Evolutionary conservation across 2,329 filamentous ascomycete genomes (phyloP), one percentile per base, ranked within the genome.

Genomic region (Diaporthe sp.): DNA sequence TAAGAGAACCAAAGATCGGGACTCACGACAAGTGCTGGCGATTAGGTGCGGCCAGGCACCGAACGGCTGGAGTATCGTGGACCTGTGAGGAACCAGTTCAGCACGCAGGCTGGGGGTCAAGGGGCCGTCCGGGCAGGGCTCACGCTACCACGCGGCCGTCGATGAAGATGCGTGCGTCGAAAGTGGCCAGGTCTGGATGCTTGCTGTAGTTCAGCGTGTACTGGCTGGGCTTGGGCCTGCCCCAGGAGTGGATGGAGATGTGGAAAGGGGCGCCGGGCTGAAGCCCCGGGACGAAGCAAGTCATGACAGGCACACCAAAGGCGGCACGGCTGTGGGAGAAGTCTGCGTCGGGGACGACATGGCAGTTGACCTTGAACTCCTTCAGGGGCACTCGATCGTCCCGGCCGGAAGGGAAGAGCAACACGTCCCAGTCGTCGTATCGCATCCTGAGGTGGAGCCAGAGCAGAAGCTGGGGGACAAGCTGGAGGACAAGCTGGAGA

Each of bases 341-440:
- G 72, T 92, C 90, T 65, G 81, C 73, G 79, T 90, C 88, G 8
- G 86, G 85, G n/a, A 92, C 88, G 42, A 93, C 91, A 81, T 93
- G 93, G 81, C 94, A 97, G 75, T 90, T 88, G 10, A 94, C 94
- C 80, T 92, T 92, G 87, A 97, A 97, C 83, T 97, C 95, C 82
- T 94, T 94, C 72, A 96, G 83, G 1, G 95, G 95, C 17, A 93
- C 81, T 78, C 91, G 92, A 78, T 88, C 91, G 75, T 89, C 88
- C 75, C 82, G 83, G 25, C 75, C 78, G 22, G 86, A 85, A 0
- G 94, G 92, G 81, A 97, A 97, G 75, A 97, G 86, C 56, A 97
- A 90, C 72, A 97, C 89, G 79, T 97, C 95, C 95, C 94, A 97
- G 79, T 94, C 92, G 78, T 94, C 90, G 87, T 93, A 97, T 74